Percentiles rank a stretch among this genome's conserved stretches.
Evolutionary conservation across 2,329 filamentous ascomycete genomes (phyloP).

Genomic region (Fusarium devonianum): DNA sequence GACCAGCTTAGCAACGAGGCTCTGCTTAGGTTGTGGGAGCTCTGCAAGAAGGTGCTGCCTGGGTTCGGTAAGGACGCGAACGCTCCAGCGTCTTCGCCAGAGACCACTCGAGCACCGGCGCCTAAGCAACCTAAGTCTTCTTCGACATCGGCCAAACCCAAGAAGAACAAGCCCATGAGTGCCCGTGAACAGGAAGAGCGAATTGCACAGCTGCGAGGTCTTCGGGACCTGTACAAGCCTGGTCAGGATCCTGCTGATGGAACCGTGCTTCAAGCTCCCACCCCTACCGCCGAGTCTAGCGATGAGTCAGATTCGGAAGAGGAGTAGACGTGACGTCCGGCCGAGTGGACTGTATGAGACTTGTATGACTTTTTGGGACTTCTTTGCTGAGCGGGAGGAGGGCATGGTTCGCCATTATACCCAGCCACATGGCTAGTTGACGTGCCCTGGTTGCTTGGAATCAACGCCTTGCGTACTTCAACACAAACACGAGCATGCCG

Average conservation of each 20-base stretch:
- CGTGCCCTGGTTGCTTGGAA: conserved; percentile 34
- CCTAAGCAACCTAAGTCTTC: conserved; percentile 44
- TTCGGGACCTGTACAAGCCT: conserved; percentile 54
- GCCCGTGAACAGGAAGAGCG: conserved; percentile 72
- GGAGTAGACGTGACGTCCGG: conserved; percentile 45
- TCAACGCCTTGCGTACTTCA: conserved; percentile 17
- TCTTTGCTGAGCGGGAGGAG: conserved; percentile 30
- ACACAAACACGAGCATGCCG: conserved; percentile 18
- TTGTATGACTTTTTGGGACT: conserved; percentile 34
- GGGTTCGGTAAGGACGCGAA: conserved; percentile 49
- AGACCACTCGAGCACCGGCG: conserved; percentile 40
- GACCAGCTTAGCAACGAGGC: conserved; percentile 65
- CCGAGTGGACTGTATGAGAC: conserved; percentile 38
- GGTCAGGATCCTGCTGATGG: conserved; percentile 45
- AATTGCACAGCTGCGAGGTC: conserved; percentile 66
- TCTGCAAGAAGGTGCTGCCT: conserved; percentile 54
- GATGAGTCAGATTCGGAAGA: conserved; percentile 59
- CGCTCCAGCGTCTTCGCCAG: conserved; percentile 41
- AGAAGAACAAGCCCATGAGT: conserved; percentile 80
- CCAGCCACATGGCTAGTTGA: conserved; percentile 38
- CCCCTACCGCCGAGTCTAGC: conserved; percentile 46
- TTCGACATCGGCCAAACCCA: conserved; percentile 58
- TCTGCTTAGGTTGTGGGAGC: conserved; percentile 58
- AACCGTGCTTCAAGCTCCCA: conserved; percentile 38
- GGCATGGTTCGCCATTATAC: conserved; percentile 41